These are phyloP conservation scores for Cymbidium sinense DNA, from an alignment of 106 monocot genomes.

Conservation along the genomic window DNA sequence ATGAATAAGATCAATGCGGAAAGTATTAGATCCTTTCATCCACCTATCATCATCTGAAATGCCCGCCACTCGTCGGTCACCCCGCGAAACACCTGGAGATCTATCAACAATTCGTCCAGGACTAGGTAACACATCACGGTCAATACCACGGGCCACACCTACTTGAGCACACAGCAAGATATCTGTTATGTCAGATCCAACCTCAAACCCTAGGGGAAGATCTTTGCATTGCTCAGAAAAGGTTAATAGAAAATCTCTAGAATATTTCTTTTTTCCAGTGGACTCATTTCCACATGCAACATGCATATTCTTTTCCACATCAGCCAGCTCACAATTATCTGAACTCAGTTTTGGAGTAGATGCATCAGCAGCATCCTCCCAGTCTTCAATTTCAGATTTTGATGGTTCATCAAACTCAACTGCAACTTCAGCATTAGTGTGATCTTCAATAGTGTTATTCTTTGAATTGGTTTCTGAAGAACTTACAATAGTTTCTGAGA, in stretches of 20 bases:
- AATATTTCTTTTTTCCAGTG: conserved; percentile 23
- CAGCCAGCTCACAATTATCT: neutral
- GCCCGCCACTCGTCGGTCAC: conserved; percentile 23
- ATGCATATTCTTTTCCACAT: neutral
- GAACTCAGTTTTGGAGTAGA: conserved; percentile 35
- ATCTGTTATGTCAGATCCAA: conserved; percentile 33
- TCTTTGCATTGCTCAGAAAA: conserved; percentile 32
- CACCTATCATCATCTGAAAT: conserved; percentile 57
- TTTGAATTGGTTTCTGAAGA: conserved; percentile 12
- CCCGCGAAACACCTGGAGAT: conserved; percentile 25
- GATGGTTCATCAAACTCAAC: conserved; percentile 22
- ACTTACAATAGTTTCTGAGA: conserved; percentile 16
- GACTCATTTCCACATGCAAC: conserved; percentile 8
- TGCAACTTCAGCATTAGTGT: conserved; percentile 9
- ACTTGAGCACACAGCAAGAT: conserved; percentile 19
- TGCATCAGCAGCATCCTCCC: conserved; percentile 58
- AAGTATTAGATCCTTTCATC: conserved; percentile 32
- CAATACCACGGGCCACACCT: conserved; percentile 16
- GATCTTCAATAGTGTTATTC: neutral
- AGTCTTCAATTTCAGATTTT: conserved; percentile 52
- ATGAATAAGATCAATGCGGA: conserved; percentile 30
- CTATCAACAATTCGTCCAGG: conserved; percentile 53
- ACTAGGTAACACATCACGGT: conserved; percentile 35
- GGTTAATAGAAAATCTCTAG: conserved; percentile 43
- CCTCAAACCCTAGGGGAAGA: conserved; percentile 45